Evolutionary conservation across 176 grass and related monocot genomes (phyloP).

Genomic region (Zoysia japonica): DNA sequence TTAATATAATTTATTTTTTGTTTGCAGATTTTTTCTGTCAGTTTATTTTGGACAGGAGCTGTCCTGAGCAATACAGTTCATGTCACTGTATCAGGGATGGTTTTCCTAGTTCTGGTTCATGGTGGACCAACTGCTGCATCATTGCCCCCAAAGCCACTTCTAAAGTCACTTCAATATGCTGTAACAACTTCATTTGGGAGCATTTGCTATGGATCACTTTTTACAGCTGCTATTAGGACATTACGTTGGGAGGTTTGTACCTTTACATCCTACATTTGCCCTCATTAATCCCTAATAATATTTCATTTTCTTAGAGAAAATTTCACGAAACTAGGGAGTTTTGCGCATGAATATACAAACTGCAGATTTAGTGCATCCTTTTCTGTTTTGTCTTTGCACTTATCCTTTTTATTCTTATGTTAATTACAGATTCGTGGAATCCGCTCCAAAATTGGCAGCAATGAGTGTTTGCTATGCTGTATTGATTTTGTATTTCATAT

Average conservation of each 20-base stretch:
- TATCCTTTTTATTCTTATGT: constrained; percentile 5
- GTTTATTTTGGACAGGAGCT: constrained; percentile 97
- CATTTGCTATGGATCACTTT: constrained; percentile 99
- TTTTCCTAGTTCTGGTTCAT: constrained; percentile 93
- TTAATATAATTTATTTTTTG: constrained; percentile 25
- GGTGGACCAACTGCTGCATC: constrained; percentile 67
- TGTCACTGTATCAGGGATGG: constrained; percentile 97
- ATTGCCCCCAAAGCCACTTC: constrained; percentile 83
- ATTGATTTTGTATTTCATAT: constrained; percentile 98
- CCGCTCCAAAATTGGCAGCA: constrained; percentile 90
- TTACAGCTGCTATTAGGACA: constrained; percentile 96
- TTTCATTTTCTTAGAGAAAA: background rate
- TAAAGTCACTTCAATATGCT: constrained; percentile 76
- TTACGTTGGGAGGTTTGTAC: constrained; percentile 84
- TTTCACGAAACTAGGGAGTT: background rate
- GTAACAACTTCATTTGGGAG: constrained; percentile 94
- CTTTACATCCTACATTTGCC: constrained; percentile 20
- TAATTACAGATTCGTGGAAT: constrained; percentile 81
- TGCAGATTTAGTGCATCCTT: background rate
- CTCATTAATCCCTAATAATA: background rate
- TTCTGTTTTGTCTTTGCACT: background rate
- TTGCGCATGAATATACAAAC: background rate
- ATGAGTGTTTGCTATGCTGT: constrained; percentile 94
- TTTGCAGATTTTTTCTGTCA: constrained; percentile 84
- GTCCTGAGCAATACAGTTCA: constrained; percentile 96